Evolutionary conservation across 345 rosid genomes (phyloP).

Genomic region (Turritis glabra): DNA sequence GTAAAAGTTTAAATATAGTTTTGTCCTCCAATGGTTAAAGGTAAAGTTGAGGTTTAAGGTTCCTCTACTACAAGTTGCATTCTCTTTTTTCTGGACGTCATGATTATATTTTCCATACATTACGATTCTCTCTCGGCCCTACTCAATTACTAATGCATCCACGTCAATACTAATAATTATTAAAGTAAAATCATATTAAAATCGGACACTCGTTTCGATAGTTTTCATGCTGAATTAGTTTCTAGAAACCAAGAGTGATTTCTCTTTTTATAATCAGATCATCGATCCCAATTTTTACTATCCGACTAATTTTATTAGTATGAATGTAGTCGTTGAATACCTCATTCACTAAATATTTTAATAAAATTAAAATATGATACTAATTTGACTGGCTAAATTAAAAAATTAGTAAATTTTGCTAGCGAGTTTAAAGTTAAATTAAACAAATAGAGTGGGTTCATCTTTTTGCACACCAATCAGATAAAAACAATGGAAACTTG

Average conservation of each 20-base stretch:
- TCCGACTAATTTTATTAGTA: too few species aligned
- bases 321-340: too few species aligned
- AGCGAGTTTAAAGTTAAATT: neutral
- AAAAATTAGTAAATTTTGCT: too few species aligned
- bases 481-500: too few species aligned
- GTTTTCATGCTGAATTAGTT: neutral
- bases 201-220: neutral
- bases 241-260: constrained; percentile 23
- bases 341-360: too few species aligned
- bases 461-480: neutral
- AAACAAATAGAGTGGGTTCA: neutral
- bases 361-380: too few species aligned
- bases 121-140: constrained; percentile 21
- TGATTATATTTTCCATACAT: constrained; percentile 12
- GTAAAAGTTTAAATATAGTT: neutral
- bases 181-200: neutral
- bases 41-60: constrained; percentile 23
- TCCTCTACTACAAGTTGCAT: constrained; percentile 28
- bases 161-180: neutral
- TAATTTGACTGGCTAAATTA: too few species aligned
- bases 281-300: too few species aligned
- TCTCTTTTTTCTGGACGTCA: constrained; percentile 20
- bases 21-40: constrained; percentile 27
- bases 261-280: too few species aligned
- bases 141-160: constrained; percentile 9